Evolutionary conservation across 371 early-diverging fungal genomes (phyloP).

Genomic region (Funneliformis caledonium): DNA sequence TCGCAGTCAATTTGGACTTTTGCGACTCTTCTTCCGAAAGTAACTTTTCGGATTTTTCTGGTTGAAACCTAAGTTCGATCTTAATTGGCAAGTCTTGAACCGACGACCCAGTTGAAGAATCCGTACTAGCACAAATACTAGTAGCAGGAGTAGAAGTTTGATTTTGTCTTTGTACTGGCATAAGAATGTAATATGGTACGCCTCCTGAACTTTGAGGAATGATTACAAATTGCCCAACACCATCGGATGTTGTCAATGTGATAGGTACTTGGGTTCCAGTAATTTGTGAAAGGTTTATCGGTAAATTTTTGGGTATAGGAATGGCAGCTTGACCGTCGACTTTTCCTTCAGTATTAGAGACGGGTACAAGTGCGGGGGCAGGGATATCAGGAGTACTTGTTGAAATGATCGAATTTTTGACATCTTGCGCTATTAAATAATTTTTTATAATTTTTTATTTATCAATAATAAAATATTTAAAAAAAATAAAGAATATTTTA

Average conservation of each 20-base stretch:
- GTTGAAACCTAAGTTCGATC: not conserved
- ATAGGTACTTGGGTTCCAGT: not conserved
- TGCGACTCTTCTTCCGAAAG: not conserved
- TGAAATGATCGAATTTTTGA: not conserved
- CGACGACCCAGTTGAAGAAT: not conserved
- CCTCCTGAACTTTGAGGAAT: constrained; percentile 6
- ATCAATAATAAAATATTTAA: not conserved
- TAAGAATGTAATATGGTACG: constrained; percentile 20
- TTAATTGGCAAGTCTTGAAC: not conserved
- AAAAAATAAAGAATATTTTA: not conserved
- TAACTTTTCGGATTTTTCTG: not conserved
- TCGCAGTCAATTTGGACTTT: not conserved
- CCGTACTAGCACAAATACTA: not conserved
- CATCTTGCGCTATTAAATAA: not conserved
- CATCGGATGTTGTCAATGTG: not conserved
- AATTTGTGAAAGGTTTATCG: not conserved
- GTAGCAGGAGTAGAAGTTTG: not conserved
- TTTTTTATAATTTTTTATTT: too few relatives aligned
- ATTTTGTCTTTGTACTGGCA: constrained; percentile 1
- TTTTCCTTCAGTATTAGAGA: not conserved
- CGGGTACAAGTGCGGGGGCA: not conserved
- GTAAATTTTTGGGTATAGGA: not conserved
- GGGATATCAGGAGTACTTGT: not conserved
- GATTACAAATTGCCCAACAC: constrained; percentile 24
- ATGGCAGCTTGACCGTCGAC: not conserved